These are phyloP conservation scores for Solanum lycopersicoides DNA, from an alignment of 257 asterid genomes.

Conservation along the genomic window DNA sequence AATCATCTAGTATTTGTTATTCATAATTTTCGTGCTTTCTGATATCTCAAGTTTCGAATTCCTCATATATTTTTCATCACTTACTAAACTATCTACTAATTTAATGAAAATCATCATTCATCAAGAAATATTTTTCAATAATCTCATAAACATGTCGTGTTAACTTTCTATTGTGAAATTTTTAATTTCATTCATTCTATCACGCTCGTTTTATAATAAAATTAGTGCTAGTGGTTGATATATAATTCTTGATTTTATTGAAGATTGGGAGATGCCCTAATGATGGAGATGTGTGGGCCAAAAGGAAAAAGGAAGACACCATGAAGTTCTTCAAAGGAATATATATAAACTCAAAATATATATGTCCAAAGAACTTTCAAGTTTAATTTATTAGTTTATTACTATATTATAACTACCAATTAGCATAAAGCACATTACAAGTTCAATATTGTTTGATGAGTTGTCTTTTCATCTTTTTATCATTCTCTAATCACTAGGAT, in stretches of 20 bases:
- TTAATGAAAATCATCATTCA: not conserved
- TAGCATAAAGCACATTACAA: not conserved
- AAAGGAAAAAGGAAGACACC: not conserved
- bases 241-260: not conserved
- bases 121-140: not conserved
- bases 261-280: not conserved
- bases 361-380: not conserved
- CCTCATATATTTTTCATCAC: not conserved
- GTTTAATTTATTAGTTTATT: not conserved
- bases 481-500: not conserved
- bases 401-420: not conserved
- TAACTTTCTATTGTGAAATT: not conserved
- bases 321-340: not conserved
- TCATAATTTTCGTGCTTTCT: not conserved
- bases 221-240: not conserved
- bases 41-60: not conserved
- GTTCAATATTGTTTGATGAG: not conserved
- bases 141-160: not conserved
- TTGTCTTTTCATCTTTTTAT: not conserved
- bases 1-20: not conserved
- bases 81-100: not conserved
- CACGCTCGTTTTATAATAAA: no score
- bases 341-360: not conserved
- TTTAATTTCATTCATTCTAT: not conserved
- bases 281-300: constrained; percentile 1